These are phyloP conservation scores for Xerocomellus intermedius DNA, from an alignment of 768 basidiomycete genomes.

Conservation along the genomic window DNA sequence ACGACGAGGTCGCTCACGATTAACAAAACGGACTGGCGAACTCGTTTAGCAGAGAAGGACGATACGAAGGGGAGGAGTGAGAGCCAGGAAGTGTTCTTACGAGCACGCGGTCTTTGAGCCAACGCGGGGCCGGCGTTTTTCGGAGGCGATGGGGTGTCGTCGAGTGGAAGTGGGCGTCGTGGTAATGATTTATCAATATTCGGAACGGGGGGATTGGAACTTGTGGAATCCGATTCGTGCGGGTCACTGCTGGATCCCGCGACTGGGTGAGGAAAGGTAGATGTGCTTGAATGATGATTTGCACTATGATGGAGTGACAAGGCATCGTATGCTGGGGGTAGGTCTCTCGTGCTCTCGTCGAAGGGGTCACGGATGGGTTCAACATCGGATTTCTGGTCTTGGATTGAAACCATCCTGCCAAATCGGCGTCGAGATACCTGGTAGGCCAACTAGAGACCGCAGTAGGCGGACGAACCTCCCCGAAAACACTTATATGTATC, in stretches of 20 bases:
- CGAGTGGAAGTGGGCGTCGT: neutral
- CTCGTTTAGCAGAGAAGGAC: constrained; percentile 40
- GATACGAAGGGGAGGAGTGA: constrained; percentile 27
- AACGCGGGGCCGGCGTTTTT: neutral
- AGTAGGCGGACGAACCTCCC: neutral
- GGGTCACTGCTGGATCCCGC: neutral
- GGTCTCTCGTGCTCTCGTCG: neutral
- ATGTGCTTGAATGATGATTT: neutral
- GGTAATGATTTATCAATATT: neutral
- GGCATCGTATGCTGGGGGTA: constrained; percentile 18
- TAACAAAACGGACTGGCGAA: constrained; percentile 48
- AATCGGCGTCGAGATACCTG: neutral
- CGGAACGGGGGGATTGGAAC: neutral
- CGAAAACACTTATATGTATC: neutral
- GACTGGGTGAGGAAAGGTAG: neutral
- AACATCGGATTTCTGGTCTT: neutral
- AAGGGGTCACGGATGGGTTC: neutral
- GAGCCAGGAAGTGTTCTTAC: constrained; percentile 28
- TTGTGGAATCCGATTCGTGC: too few relatives aligned
- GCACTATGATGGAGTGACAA: neutral
- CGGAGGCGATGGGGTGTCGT: neutral
- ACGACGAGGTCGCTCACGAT: constrained; percentile 53
- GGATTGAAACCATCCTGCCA: neutral
- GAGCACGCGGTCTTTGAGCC: neutral
- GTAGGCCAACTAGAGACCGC: neutral